phyloP scores from a whole-genome alignment of 2,329 filamentous ascomycete genomes.

The Trichothecium sympodiale region DNA sequence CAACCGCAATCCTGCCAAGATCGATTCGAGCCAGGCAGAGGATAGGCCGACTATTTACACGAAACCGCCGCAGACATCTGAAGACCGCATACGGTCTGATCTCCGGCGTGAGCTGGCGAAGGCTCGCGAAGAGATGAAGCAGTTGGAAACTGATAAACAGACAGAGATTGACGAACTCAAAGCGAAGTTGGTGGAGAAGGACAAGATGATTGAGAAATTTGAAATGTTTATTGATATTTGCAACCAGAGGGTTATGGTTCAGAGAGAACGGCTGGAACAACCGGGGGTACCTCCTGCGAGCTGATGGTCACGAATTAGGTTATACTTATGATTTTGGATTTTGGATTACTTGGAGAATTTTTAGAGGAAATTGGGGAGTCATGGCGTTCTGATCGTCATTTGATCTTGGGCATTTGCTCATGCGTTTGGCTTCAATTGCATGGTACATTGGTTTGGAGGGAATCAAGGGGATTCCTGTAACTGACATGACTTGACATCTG shows the following conservation, averaged over 20 bases:
- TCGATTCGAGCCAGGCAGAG: constrained; percentile 47
- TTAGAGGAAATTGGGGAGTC: too few species aligned
- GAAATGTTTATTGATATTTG: constrained; percentile 63
- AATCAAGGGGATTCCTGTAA: too few species aligned
- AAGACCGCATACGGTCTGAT: constrained; percentile 53
- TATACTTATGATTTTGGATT: background rate
- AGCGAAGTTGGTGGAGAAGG: constrained; percentile 50
- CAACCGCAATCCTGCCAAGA: constrained; percentile 52
- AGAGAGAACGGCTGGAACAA: constrained; percentile 37
- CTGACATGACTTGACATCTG: too few species aligned
- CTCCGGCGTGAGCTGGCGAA: constrained; percentile 49
- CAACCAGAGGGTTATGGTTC: constrained; percentile 54
- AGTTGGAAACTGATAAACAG: constrained; percentile 42
- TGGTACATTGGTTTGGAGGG: too few species aligned
- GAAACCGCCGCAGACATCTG: constrained; percentile 51
- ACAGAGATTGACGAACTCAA: constrained; percentile 49
- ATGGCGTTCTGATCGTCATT: too few species aligned
- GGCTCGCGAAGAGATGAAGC: constrained; percentile 43
- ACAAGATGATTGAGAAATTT: constrained; percentile 50
- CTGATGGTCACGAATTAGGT: constrained; percentile 7
- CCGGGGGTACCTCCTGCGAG: background rate
- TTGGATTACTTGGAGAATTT: too few species aligned
- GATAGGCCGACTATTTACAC: constrained; percentile 53
- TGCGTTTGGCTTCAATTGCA: too few species aligned
- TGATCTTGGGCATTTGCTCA: too few species aligned